Conservation (phyloP, 305 asterid species). For the Plantago coronopus region DNA sequence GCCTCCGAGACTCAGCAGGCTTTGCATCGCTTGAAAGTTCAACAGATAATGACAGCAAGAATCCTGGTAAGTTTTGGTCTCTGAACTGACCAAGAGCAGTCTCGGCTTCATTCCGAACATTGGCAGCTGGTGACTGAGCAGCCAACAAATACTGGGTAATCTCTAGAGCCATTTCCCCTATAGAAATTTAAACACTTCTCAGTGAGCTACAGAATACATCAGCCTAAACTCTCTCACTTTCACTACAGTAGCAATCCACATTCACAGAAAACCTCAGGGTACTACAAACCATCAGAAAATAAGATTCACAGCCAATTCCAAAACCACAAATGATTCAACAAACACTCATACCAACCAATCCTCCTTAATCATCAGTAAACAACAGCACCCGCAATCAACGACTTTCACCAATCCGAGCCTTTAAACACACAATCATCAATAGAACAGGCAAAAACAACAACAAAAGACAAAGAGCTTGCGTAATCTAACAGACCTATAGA, state of each 20-base stretch:
- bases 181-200: background rate
- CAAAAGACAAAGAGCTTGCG: background rate
- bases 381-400: background rate
- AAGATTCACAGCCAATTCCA: background rate
- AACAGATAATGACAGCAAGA: conserved; percentile 61
- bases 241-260: too few relatives aligned
- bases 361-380: conserved; percentile 8
- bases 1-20: conserved; percentile 78
- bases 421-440: background rate
- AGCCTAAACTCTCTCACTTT: too few relatives aligned
- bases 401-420: background rate
- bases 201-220: background rate
- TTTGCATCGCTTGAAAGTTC: conserved; percentile 77
- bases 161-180: conserved; percentile 68
- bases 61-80: conserved; percentile 74
- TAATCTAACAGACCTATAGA: background rate
- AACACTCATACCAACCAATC: background rate
- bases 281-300: background rate
- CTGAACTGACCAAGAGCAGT: conserved; percentile 51
- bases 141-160: conserved; percentile 75
- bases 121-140: conserved; percentile 85
- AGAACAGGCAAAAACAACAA: background rate
- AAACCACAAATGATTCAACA: background rate
- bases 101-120: conserved; percentile 71
- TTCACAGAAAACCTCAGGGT: too few relatives aligned